Evolutionary conservation across 2,329 filamentous ascomycete species (phyloP).

Genomic region (Rutstroemia sp.): DNA sequence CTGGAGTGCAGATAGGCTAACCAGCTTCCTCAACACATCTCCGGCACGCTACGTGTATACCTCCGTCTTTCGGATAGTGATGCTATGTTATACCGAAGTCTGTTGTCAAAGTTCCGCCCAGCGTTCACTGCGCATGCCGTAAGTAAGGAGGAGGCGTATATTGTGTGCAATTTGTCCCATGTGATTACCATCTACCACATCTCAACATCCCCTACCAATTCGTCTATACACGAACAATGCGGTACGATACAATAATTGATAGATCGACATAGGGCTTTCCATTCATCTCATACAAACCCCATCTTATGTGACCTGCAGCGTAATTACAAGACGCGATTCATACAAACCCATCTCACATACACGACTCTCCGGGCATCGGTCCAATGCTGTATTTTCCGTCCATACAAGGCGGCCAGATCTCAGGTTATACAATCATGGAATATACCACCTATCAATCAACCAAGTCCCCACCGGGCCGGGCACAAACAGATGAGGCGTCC

Average conservation of each 20-base stretch:
- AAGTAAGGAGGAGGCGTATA: neutral
- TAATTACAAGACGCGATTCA: neutral
- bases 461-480: neutral
- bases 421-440: too few relatives aligned
- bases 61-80: neutral
- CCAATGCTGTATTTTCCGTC: neutral
- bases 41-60: neutral
- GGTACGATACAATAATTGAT: neutral
- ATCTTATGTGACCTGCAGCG: neutral
- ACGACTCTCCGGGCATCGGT: neutral
- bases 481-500: neutral
- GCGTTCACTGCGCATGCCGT: neutral
- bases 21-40: neutral
- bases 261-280: neutral
- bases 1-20: slow-evolving; percentile 1
- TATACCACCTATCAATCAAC: too few relatives aligned
- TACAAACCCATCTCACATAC: neutral
- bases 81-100: too few relatives aligned
- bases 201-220: too few relatives aligned
- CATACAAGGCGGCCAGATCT: neutral
- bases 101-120: too few relatives aligned
- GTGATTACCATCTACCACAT: too few relatives aligned
- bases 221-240: too few relatives aligned
- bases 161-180: neutral
- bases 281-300: neutral